These are phyloP conservation scores for Clitoria ternatea DNA, from an alignment of 306 rosid species.

Conservation along the genomic window DNA sequence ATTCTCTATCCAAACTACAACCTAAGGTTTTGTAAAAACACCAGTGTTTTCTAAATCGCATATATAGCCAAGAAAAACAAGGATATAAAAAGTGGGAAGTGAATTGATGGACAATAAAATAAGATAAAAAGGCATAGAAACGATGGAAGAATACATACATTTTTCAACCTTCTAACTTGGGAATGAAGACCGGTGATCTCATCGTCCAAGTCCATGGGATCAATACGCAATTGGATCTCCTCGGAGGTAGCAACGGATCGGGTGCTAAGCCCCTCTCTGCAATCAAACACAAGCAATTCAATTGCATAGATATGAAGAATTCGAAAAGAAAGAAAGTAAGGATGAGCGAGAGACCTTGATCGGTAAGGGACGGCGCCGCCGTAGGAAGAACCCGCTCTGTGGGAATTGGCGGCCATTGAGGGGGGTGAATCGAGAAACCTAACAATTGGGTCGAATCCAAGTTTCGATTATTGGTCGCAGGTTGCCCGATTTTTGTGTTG, in stretches of 20 bases:
- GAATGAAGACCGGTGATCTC: slow-evolving; percentile 71
- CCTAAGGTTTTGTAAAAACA: too few species aligned
- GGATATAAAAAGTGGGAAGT: neutral
- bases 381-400: slow-evolving; percentile 35
- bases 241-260: slow-evolving; percentile 58
- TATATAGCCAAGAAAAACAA: neutral
- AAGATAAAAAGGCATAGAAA: neutral
- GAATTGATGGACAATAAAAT: neutral
- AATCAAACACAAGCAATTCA: slow-evolving; percentile 5
- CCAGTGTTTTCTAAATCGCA: neutral
- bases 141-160: slow-evolving; percentile 37
- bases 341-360: slow-evolving; percentile 44
- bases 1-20: too few species aligned
- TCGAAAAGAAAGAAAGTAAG: neutral
- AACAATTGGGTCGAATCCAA: neutral
- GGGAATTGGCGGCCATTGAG: slow-evolving; percentile 58
- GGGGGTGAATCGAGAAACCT: slow-evolving; percentile 11
- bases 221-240: slow-evolving; percentile 87
- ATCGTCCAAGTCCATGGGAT: slow-evolving; percentile 87
- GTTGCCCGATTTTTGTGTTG: neutral
- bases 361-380: slow-evolving; percentile 64
- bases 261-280: slow-evolving; percentile 78
- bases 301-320: neutral
- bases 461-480: neutral
- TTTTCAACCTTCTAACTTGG: slow-evolving; percentile 76